These are phyloP conservation scores for Phyllostachys edulis DNA, from an alignment of 176 grass and related monocot species.

Conservation along the genomic window DNA sequence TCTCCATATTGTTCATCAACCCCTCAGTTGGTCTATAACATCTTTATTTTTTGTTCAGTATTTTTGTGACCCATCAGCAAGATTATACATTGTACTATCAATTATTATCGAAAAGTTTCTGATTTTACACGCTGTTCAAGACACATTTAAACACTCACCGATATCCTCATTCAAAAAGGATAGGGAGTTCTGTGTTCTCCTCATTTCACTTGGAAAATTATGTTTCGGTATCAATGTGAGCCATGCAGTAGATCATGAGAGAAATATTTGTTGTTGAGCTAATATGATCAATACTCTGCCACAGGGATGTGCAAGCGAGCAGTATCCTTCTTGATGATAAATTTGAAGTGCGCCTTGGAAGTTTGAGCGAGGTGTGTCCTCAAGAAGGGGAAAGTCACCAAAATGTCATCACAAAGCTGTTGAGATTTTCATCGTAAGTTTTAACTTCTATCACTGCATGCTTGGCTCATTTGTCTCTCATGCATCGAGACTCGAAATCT, in stretches of 20 bases:
- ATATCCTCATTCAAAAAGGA: slow-evolving; percentile 10
- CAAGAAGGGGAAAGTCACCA: slow-evolving; percentile 89
- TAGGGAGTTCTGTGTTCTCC: background rate
- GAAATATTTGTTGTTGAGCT: background rate
- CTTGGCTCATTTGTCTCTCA: background rate
- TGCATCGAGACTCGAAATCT: background rate
- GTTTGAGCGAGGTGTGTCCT: slow-evolving; percentile 71
- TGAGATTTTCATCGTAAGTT: slow-evolving; percentile 94
- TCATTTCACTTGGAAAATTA: background rate
- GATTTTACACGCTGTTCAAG: background rate
- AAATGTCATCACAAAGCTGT: slow-evolving; percentile 83
- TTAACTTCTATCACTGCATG: background rate
- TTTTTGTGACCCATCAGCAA: background rate
- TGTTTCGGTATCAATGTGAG: background rate
- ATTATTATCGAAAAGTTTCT: background rate
- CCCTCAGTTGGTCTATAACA: background rate
- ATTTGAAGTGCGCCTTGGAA: slow-evolving; percentile 85
- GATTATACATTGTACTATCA: background rate
- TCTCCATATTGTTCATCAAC: background rate
- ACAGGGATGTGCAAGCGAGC: slow-evolving; percentile 90
- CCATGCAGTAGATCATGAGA: background rate
- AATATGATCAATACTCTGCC: slow-evolving; percentile 17
- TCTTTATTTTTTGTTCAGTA: background rate
- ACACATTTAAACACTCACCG: background rate
- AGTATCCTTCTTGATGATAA: slow-evolving; percentile 95